Percentiles rank a stretch among this genome's conserved stretches.
phyloP scores from a whole-genome alignment of 768 basidiomycete species.

The Cubamyces lactineus region DNA sequence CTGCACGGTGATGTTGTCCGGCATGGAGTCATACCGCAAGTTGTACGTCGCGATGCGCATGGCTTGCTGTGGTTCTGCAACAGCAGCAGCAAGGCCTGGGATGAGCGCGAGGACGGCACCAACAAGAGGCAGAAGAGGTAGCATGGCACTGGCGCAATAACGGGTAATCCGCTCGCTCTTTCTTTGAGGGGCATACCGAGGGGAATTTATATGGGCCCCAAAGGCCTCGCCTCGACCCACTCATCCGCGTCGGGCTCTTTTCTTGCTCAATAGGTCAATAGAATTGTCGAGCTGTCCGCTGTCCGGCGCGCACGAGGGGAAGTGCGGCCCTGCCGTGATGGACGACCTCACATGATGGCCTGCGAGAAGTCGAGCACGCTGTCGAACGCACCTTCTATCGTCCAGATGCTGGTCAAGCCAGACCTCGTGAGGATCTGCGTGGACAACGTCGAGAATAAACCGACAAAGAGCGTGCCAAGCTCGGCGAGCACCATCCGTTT shows the following conservation, averaged over 20 bases:
- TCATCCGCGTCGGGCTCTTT: neutral
- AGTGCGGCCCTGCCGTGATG: conserved; percentile 18
- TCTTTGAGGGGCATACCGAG: neutral
- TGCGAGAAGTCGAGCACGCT: conserved; percentile 16
- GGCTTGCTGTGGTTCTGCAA: conserved; percentile 5
- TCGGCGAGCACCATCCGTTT: conserved; percentile 1
- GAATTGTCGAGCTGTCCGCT: neutral
- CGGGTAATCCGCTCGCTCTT: neutral
- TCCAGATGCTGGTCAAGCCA: neutral
- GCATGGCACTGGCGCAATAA: neutral
- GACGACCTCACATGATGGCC: conserved; percentile 20
- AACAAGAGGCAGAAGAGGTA: neutral
- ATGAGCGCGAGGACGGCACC: conserved; percentile 5
- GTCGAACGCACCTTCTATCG: conserved; percentile 14
- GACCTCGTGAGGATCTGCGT: conserved; percentile 18
- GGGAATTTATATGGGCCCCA: conserved; percentile 2
- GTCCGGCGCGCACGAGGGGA: conserved; percentile 2
- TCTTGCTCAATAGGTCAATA: neutral
- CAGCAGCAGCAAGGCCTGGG: neutral
- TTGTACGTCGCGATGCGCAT: conserved; percentile 52
- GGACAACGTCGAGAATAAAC: conserved; percentile 21
- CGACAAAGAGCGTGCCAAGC: conserved; percentile 3
- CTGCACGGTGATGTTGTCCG: conserved; percentile 53
- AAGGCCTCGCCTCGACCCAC: neutral
- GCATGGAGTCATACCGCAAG: conserved; percentile 55